These are phyloP conservation scores for Balansia obtecta DNA, from an alignment of 2,329 filamentous ascomycete species.

Conservation along the genomic window DNA sequence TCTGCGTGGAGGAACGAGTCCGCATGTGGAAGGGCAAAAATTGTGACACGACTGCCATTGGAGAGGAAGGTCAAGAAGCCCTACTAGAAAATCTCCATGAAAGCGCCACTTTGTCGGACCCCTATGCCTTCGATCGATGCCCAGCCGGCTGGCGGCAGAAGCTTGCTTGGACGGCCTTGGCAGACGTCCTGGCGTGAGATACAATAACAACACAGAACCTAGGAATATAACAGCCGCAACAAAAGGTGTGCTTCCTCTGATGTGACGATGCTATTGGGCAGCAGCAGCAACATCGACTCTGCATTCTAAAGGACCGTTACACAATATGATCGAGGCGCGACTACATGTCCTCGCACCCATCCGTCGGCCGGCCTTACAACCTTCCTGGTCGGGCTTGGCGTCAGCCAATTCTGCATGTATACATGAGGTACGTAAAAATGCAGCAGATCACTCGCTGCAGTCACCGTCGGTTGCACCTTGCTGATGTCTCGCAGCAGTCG, in stretches of 20 bases:
- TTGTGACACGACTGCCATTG: neutral
- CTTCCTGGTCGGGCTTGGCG: neutral
- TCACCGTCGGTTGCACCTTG: neutral
- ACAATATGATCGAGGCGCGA: neutral
- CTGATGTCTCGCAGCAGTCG: no score
- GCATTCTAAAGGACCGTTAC: neutral
- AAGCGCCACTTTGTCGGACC: neutral
- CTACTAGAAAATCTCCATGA: neutral
- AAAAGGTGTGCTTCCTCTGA: no score
- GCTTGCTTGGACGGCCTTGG: neutral
- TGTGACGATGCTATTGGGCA: no score
- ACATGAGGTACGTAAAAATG: neutral
- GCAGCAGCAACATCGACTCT: no score
- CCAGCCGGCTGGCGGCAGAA: constrained; percentile 2
- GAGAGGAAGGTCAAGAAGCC: neutral
- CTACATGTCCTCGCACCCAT: neutral
- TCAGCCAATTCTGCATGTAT: no score
- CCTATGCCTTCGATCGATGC: neutral
- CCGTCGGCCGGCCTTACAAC: neutral
- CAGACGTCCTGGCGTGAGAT: neutral
- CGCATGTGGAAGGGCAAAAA: neutral
- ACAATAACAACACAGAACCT: neutral
- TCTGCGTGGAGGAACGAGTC: neutral
- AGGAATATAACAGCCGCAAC: neutral
- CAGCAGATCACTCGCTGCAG: neutral